Percentiles rank a stretch among this genome's conserved stretches.
These are phyloP conservation scores for Solanum bulbocastanum DNA, from an alignment of 257 asterid genomes.

Conservation along the genomic window DNA sequence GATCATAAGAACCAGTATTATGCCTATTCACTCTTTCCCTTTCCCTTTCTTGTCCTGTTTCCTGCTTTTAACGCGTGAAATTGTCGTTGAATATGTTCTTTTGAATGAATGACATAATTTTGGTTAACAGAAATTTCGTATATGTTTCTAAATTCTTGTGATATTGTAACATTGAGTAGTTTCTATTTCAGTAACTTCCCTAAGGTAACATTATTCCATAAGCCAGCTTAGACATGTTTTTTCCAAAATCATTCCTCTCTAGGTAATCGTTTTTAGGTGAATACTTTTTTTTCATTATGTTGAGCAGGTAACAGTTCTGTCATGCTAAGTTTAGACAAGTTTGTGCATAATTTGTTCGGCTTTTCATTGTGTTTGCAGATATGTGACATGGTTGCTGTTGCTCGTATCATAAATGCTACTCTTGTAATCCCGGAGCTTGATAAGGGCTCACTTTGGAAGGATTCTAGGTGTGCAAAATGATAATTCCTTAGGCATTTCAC, in stretches of 20 bases:
- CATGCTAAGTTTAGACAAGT: too few species aligned
- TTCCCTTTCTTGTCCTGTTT: background rate
- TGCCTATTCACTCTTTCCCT: background rate
- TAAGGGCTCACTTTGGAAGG: slow-evolving; percentile 89
- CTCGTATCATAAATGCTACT: slow-evolving; percentile 86
- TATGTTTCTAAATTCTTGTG: background rate
- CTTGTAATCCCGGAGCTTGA: slow-evolving; percentile 94
- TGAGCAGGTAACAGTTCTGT: too few species aligned
- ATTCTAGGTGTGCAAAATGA: slow-evolving; percentile 51
- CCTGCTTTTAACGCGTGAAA: background rate
- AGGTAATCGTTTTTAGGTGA: too few species aligned
- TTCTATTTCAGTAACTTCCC: background rate
- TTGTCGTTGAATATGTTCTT: background rate
- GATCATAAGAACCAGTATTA: background rate
- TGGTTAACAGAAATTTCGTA: background rate
- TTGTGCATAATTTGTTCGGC: background rate
- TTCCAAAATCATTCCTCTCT: background rate
- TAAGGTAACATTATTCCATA: background rate
- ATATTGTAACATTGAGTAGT: too few species aligned
- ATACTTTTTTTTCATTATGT: too few species aligned
- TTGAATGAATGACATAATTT: background rate
- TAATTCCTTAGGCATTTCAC: background rate
- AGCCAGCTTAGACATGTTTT: background rate
- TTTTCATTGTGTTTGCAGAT: slow-evolving; percentile 39
- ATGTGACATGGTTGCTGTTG: slow-evolving; percentile 98